Conservation (phyloP, 441 rosid genomes). For the Syzygium malaccense region DNA sequence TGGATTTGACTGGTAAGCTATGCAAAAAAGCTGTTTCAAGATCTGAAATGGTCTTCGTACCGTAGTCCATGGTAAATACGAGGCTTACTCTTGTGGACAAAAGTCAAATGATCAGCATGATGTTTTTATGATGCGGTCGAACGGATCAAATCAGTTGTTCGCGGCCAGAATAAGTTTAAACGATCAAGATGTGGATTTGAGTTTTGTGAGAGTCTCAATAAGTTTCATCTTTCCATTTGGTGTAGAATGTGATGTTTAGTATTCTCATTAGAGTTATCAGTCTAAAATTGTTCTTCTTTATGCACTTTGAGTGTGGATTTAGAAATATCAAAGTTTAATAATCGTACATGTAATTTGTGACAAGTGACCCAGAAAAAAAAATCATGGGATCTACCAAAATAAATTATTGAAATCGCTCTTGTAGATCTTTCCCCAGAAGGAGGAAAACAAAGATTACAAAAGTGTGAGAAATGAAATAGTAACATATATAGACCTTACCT, state of each 20-base stretch:
- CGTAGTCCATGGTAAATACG: accelerated
- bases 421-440: too few relatives aligned
- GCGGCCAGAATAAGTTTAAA: neutral
- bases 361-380: too few relatives aligned
- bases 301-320: too few relatives aligned
- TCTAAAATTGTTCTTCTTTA: neutral
- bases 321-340: too few relatives aligned
- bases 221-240: neutral
- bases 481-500: too few relatives aligned
- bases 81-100: neutral
- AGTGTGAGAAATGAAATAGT: too few relatives aligned
- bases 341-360: too few relatives aligned
- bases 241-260: neutral
- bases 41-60: neutral
- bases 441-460: too few relatives aligned
- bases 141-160: neutral
- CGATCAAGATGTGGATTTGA: neutral
- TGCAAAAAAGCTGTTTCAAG: neutral
- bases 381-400: too few relatives aligned
- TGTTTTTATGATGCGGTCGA: neutral
- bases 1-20: neutral
- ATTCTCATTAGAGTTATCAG: neutral
- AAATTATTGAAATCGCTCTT: too few relatives aligned
- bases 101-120: neutral
- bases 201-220: neutral